Evolutionary conservation across 495 filamentous ascomycete genomes (phyloP), one percentile per base, ranked within the genome.

Genomic region (Trichoderma reesei): DNA sequence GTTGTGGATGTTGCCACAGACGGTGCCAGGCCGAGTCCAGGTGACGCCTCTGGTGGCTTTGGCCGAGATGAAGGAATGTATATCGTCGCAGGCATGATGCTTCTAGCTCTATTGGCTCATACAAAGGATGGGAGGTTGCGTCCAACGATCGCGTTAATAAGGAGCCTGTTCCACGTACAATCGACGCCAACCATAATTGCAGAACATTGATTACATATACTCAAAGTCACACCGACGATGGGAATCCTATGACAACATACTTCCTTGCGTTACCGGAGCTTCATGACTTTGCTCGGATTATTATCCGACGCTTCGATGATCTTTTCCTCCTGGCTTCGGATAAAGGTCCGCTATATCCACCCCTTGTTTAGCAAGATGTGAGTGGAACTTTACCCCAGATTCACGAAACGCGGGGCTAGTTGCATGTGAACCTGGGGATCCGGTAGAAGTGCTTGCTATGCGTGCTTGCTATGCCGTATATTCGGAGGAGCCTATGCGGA

Each of bases 371-470:
- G 16, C 36, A 31, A 39, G n/a, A 20, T 10, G 9, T 39, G 6
- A 20, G 36, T 61, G 59, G 59, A 61, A 38, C 39, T 61, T 31
- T 41, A 61, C 59, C 34, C 36, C 59, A 38, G 39, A 61, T 61
- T 26, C 13, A n/a, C 4, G 7, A 14, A 41, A n/a, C 36, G 36
- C 36, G 39, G 36, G 59, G 36, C 36, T 11, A 61, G 33, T 26
- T 54, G 10, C 18, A 18, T 1, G 20, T 6, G 7, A 11, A 56
- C 26, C 26, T 14, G 9, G 31, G 26, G 51, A 34, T 34, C 34
- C 4, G 26, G 31, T 14, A 18, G 51, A 36, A 16, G 18, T 56
- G 51, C 18, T 26, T 18, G 26, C 34, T 10, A 7, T 36, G n/a
- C 10, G 18, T 56, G 51, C 18, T 26, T 18, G 26, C 34, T 10